Evolutionary conservation across 305 asterid genomes (phyloP), one percentile per base, ranked within the genome.

Genomic region (Fraxinus angustifolia): DNA sequence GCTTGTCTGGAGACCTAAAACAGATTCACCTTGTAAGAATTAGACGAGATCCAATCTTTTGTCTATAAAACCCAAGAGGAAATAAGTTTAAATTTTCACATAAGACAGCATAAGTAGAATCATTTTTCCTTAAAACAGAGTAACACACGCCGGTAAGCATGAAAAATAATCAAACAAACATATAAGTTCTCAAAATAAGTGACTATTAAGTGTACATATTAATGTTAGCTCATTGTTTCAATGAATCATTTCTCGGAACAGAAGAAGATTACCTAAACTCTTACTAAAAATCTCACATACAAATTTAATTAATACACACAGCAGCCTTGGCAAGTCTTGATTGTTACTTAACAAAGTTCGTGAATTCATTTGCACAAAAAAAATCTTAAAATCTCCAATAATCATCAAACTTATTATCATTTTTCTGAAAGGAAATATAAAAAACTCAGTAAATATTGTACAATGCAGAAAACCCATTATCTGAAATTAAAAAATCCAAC

Each of bases 1-100:
- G 83, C 97, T 50, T 84, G 79, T 56, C 92, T 90, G 82, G 77
- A 17, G 78, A 77, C 90, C 95, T 86, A 58, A 6, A 58, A 19
- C 11, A 58, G 11, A 58, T n/a, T 58, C 68, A 19, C 68, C 21
- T 1, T n/a, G 8, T 6, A 17, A 58, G 28, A 6, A 58, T 56
- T 19, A 56, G 67, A 56, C 3, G 0, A 56, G 28, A 56, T 56
- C 3, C 19, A 56, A 56, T 56, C 67, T 17, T 17, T 14, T 23
- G 21, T 48, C 60, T 48, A 48, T 14, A 3, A 2, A 48, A 14
- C 6, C 7, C 1, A 48, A 16, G 60, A 48, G 7, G 21, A 48
- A 16, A 14, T 3, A 48, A 14, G 60, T 14, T 8, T 48, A 14
- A 48, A 48, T 50, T 50, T 50, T 50, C 19, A 16, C 21, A 14